Evolutionary conservation across 139 green algal genomes (phyloP), one percentile per base, ranked within the genome.

Genomic region (Edaphochlamys debaryana): DNA sequence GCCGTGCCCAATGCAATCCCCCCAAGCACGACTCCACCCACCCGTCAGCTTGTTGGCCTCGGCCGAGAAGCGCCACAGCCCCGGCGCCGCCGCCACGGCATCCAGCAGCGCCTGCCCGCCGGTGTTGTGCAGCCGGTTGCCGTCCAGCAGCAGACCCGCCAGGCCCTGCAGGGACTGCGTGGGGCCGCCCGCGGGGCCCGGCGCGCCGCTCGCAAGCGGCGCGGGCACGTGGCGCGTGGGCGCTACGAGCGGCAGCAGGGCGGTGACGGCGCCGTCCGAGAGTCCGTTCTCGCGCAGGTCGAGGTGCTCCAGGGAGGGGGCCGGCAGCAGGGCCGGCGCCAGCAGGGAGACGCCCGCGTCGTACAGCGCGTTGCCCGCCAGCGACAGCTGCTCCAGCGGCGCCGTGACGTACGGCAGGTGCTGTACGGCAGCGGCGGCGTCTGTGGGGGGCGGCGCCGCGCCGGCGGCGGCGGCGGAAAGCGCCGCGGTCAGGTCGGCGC

Each of bases 31-130:
- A n/a, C n/a, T n/a, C n/a, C n/a, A n/a, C n/a, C n/a, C 52, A 84
- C 78, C 78, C 25, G 78, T 84, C 40, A 84, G 45, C 78, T 84
- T 84, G 64, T 84, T 84, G 48, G 36, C 48, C 30, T 84, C 78
- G 45, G n/a, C 78, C 2, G 66, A 77, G 50, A 84, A 84, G 32
- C 66, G 48, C 78, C 78, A 84, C 66, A 84, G 78, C 48, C 17
- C 48, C 27, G 64, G 48, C 30, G 64, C 66, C 58, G 78, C 66
- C 50, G 64, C 67, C 19, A 76, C 66, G 1, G 78, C 78, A 23
- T 40, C 50, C 78, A 84, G 64, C 48, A 84, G 66, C 36, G 29
- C 19, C 66, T 75, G 64, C 5, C 20, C 78, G 30, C 78, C 78
- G 8, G 34, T 32, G 48, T 84, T 84, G 67, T 77, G 78, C 20